Evolutionary conservation across 108 stramenopile species (phyloP).

Genomic region (Nannochloropsis gaditana): DNA sequence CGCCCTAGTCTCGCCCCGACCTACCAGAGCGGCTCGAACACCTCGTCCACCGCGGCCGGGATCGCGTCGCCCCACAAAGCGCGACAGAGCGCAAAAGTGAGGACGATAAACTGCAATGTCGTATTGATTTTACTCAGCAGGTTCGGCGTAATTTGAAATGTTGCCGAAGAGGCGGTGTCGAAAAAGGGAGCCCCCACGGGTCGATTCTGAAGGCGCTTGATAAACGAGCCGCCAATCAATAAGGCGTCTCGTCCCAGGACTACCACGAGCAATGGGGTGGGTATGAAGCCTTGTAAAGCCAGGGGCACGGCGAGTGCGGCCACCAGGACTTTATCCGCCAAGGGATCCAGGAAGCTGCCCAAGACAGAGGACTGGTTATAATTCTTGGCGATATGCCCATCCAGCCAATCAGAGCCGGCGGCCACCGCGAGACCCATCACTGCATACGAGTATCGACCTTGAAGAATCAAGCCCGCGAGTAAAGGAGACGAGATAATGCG

Average conservation of each 20-base stretch:
- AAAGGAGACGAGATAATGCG: background rate
- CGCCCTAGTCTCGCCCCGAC: background rate
- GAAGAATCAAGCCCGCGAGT: background rate
- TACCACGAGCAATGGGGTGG: background rate
- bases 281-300: background rate
- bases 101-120: background rate
- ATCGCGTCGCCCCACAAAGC: background rate
- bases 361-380: background rate
- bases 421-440: background rate
- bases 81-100: background rate
- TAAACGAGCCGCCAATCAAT: conserved; percentile 14
- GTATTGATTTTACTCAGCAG: conserved; percentile 4
- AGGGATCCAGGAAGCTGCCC: conserved; percentile 5
- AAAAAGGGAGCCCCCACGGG: background rate
- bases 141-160: background rate
- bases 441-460: background rate
- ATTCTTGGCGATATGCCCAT: conserved; percentile 3
- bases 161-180: background rate
- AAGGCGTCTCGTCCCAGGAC: background rate
- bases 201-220: background rate
- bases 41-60: background rate
- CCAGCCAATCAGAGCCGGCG: conserved; percentile 1
- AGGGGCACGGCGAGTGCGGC: background rate
- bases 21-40: conserved; percentile 19
- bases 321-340: background rate